These are phyloP conservation scores for Mortierella sp. DNA, from an alignment of 371 early-diverging fungal genomes.

Conservation along the genomic window DNA sequence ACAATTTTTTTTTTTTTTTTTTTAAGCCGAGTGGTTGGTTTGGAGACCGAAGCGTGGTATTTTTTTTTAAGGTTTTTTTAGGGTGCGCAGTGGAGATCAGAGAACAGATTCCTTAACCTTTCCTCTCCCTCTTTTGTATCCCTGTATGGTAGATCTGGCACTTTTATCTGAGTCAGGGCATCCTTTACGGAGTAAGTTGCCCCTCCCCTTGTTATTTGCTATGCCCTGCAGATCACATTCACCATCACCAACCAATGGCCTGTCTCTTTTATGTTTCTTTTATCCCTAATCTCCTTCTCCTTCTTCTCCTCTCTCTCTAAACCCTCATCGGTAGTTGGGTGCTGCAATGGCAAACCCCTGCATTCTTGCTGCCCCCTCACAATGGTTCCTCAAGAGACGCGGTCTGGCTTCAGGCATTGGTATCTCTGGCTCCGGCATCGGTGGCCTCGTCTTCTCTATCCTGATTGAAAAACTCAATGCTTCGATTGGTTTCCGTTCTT, in stretches of 20 bases:
- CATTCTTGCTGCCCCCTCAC: conserved; percentile 68
- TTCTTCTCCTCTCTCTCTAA: not conserved
- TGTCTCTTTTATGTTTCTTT: not conserved
- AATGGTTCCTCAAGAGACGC: conserved; percentile 78
- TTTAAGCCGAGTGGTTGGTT: too few species aligned
- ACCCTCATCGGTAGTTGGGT: conserved; percentile 42
- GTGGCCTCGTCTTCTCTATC: conserved; percentile 67
- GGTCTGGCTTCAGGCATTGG: conserved; percentile 84
- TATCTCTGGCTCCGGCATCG: conserved; percentile 74
- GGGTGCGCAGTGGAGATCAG: not conserved
- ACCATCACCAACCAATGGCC: too few species aligned
- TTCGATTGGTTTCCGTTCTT: conserved; percentile 56
- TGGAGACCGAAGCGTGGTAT: too few species aligned
- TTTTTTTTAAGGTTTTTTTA: too few species aligned
- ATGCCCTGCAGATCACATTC: too few species aligned
- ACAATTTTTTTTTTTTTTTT: not conserved
- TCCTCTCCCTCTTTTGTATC: not conserved
- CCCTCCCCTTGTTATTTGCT: not conserved
- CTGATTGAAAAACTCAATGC: conserved; percentile 60
- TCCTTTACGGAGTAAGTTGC: conserved; percentile 41
- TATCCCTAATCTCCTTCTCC: not conserved
- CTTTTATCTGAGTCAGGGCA: conserved; percentile 40
- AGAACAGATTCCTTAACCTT: not conserved
- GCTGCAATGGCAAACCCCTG: conserved; percentile 63
- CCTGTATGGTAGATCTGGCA: conserved; percentile 53